Base-by-base conservation (phyloP, 2,329 filamentous ascomycete genomes). In the Cryphonectria japonica region DNA sequence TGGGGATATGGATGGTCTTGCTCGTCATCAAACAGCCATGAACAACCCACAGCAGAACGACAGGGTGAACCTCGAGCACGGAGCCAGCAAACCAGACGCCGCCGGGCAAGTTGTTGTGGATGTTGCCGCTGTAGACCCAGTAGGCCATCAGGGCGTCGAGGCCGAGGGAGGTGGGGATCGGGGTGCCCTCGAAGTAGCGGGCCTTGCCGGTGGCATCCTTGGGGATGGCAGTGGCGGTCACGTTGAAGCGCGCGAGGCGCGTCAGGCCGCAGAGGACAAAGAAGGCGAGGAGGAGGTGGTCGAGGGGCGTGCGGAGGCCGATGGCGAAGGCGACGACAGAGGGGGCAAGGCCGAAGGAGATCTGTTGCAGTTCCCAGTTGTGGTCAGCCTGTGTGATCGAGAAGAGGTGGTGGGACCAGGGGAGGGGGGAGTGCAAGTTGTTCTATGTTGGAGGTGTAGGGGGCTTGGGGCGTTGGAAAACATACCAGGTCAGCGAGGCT, bases 241-340 rank as follows among this genome's bases (percentile, higher is more conserved):
- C 96, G 81, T 99, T 99, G 90, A 99, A 99, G 75, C 96, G 92
- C 62, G 96, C 96, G 14, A 99, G 89, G 66, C 96, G 91, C 2
- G 95, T 97, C 63, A 99, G 89, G 70, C 96, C 96, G 82, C 94
- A 97, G 67, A 99, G 92, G 61, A 98, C 94, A 82, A 98, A 99
- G 82, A 95, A 94, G 70, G 92, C 86, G 62, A 99, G 85, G 74
- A 84, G 86, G 69, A 97, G 77, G 77, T 97, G 95, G 83, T 99
- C 96, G 78, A 93, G 80, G 2, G 89, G 84, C 14, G 95, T 97
- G 79, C 94, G 94, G 73, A 98, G 83, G 76, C 96, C 96, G 76
- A 99, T 88, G 65, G 93, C 90, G 81, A 98, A 97, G 62, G 95
- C 96, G 59, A 93, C 91, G 65, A 91, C 90, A 62, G 96, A 95